These are phyloP conservation scores for Nakazawaea molendinolei DNA, from an alignment of 805 yeast species.

Conservation along the genomic window DNA sequence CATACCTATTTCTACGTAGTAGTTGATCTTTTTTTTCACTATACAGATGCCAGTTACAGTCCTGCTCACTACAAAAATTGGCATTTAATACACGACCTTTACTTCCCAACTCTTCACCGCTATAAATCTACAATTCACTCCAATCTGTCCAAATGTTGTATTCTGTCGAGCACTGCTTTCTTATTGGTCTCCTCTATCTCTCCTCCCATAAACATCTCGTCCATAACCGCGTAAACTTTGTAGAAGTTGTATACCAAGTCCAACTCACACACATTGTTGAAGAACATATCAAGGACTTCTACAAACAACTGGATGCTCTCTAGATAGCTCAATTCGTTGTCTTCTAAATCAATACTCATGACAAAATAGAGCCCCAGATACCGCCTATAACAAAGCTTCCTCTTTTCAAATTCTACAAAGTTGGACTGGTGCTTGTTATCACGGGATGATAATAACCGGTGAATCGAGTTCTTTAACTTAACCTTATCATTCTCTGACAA, in stretches of 20 bases:
- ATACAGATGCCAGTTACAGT: too few species aligned
- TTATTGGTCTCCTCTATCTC: slow-evolving; percentile 85
- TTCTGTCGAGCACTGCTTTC: slow-evolving; percentile 53
- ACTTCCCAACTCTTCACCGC: too few species aligned
- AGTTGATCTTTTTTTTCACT: too few species aligned
- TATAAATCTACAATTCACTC: slow-evolving; percentile 29
- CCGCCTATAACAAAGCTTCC: slow-evolving; percentile 74
- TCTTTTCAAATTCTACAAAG: slow-evolving; percentile 36
- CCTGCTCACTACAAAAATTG: too few species aligned
- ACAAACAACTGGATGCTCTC: slow-evolving; percentile 86
- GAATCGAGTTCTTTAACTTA: slow-evolving; percentile 54
- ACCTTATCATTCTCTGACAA: slow-evolving; percentile 37
- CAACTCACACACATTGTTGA: slow-evolving; percentile 87
- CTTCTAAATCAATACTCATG: slow-evolving; percentile 71
- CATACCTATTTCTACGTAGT: too few species aligned
- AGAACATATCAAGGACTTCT: slow-evolving; percentile 79
- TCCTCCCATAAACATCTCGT: slow-evolving; percentile 86
- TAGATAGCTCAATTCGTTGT: slow-evolving; percentile 75
- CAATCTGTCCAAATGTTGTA: slow-evolving; percentile 56
- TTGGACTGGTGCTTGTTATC: slow-evolving; percentile 71
- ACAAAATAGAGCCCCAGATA: slow-evolving; percentile 91
- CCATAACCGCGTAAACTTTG: slow-evolving; percentile 74
- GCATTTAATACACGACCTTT: too few species aligned
- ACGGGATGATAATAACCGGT: slow-evolving; percentile 71
- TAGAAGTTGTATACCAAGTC: slow-evolving; percentile 90